phyloP scores from a whole-genome alignment of 345 rosid genomes.

The Arabis alpina region DNA sequence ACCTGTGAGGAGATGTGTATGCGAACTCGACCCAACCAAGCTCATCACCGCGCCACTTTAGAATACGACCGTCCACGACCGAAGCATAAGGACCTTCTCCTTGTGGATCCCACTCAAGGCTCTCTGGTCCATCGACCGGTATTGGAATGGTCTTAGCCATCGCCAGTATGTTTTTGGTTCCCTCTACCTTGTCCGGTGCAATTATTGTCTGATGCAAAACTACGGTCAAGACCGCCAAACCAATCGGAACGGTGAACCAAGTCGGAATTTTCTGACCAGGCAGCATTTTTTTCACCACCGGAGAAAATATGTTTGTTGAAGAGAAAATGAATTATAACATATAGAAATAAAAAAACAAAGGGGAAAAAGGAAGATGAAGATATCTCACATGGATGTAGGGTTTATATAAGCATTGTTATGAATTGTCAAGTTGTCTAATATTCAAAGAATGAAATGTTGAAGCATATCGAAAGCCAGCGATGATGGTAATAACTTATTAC shows the following conservation, averaged over 20 bases:
- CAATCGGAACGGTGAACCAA: conserved; percentile 15
- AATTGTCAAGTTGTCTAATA: too few species aligned
- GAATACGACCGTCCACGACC: conserved; percentile 40
- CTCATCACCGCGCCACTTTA: conserved; percentile 42
- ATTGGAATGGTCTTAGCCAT: conserved; percentile 36
- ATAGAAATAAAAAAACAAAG: too few species aligned
- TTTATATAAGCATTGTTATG: not conserved
- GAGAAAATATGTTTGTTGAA: not conserved
- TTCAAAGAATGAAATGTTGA: too few species aligned
- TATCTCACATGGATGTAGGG: not conserved
- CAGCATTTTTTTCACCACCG: conserved; percentile 1
- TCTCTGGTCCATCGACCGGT: conserved; percentile 44
- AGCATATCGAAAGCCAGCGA: too few species aligned
- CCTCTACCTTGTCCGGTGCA: conserved; percentile 14
- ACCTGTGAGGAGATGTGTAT: conserved; percentile 57
- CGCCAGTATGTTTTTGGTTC: conserved; percentile 15
- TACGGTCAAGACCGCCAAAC: conserved; percentile 16
- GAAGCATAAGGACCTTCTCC: conserved; percentile 45
- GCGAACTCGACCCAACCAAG: conserved; percentile 69
- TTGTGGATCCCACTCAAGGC: conserved; percentile 37
- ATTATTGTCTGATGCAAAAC: not conserved
- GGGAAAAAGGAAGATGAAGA: too few species aligned
- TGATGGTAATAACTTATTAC: too few species aligned
- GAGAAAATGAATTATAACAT: not conserved
- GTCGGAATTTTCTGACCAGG: conserved; percentile 1